Conservation (phyloP, 2,329 filamentous ascomycete genomes). For the Leptographium wingfieldii region DNA sequence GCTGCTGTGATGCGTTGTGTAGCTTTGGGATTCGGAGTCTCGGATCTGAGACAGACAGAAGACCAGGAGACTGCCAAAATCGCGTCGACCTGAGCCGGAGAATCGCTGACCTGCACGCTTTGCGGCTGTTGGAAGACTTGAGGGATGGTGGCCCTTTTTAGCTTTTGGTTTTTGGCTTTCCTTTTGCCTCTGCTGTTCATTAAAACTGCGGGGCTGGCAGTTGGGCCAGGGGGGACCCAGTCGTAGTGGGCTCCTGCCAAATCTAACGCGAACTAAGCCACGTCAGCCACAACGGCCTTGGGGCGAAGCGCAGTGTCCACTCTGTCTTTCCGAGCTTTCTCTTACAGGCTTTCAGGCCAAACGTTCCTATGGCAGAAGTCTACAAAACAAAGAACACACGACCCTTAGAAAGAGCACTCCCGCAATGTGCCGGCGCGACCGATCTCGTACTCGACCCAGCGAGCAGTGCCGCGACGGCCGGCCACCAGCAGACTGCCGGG, state of each 20-base stretch:
- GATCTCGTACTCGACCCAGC: slow-evolving; percentile 82
- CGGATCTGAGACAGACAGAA: too few species aligned
- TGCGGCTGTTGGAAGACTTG: not conserved
- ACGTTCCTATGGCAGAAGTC: too few species aligned
- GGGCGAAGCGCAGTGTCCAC: too few species aligned
- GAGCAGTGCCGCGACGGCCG: slow-evolving; percentile 53
- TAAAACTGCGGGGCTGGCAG: not conserved
- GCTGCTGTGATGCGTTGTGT: not conserved
- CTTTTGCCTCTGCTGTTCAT: not conserved
- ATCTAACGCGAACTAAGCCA: too few species aligned
- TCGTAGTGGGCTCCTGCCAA: too few species aligned
- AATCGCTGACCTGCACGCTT: too few species aligned
- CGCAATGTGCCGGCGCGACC: slow-evolving; percentile 48
- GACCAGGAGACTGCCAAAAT: too few species aligned
- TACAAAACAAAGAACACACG: not conserved
- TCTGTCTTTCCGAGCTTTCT: too few species aligned
- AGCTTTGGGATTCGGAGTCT: not conserved
- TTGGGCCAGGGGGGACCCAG: not conserved
- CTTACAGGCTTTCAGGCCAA: too few species aligned
- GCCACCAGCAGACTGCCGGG: slow-evolving; percentile 64
- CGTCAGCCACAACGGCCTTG: too few species aligned
- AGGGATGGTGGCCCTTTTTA: not conserved
- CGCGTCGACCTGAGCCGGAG: too few species aligned
- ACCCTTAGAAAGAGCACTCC: slow-evolving; percentile 44
- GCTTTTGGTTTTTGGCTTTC: not conserved